Percentiles rank a stretch among this genome's conserved stretches.
Conservation (phyloP, 305 asterid genomes). For the Plantago coronopus region DNA sequence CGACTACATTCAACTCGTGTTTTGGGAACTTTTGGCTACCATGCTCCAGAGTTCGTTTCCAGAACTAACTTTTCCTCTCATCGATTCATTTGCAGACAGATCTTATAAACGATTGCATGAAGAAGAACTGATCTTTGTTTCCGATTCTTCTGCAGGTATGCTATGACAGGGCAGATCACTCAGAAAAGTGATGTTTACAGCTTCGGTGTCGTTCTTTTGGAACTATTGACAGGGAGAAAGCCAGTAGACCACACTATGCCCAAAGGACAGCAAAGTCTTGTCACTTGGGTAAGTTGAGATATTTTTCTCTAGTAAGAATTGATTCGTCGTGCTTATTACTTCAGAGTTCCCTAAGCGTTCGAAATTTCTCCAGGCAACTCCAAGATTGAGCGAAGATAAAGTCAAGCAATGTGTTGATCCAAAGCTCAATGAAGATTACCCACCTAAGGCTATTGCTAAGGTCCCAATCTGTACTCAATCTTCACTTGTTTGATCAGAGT, state of each 20-base stretch:
- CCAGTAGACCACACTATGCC: slow-evolving; percentile 97
- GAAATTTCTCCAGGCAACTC: slow-evolving; percentile 61
- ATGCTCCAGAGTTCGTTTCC: slow-evolving; percentile 70
- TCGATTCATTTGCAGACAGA: background rate
- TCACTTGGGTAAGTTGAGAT: slow-evolving; percentile 56
- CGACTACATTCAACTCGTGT: slow-evolving; percentile 87
- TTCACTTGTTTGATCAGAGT: background rate
- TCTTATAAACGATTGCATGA: background rate
- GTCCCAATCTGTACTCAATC: slow-evolving; percentile 21
- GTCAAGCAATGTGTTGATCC: slow-evolving; percentile 92
- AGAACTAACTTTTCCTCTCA: background rate
- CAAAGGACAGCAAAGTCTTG: slow-evolving; percentile 85
- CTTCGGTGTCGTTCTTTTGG: slow-evolving; percentile 79
- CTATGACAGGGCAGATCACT: slow-evolving; percentile 88
- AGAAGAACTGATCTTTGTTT: background rate
- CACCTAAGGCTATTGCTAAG: slow-evolving; percentile 88
- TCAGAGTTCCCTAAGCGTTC: background rate
- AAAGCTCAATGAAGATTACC: slow-evolving; percentile 66
- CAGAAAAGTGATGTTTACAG: slow-evolving; percentile 89
- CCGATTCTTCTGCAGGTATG: slow-evolving; percentile 42
- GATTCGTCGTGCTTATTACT: background rate
- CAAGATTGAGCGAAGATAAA: slow-evolving; percentile 88
- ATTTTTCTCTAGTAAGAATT: background rate
- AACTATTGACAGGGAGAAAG: slow-evolving; percentile 74
- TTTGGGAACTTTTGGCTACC: slow-evolving; percentile 83